Percentiles rank a stretch among this genome's conserved stretches.
Conservation (phyloP, 2,329 filamentous ascomycete species). For the Pseudogymnoascus sp. region DNA sequence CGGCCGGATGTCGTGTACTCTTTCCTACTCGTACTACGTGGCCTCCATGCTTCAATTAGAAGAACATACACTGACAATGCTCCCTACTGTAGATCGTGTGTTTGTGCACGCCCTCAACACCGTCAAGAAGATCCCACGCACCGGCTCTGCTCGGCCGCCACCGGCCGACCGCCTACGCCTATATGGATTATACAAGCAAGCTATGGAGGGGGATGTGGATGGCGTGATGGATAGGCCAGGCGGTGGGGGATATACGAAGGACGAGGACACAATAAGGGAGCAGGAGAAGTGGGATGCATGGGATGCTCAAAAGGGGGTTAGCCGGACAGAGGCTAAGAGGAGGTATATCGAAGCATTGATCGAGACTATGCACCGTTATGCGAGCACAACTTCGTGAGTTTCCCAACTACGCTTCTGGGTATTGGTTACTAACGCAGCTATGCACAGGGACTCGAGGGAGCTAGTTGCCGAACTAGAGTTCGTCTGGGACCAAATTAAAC, state of each 20-base stretch:
- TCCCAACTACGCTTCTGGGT: neutral
- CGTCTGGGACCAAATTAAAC: conserved; percentile 96
- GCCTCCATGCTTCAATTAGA: neutral
- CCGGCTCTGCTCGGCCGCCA: conserved; percentile 81
- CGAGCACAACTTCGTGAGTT: conserved; percentile 65
- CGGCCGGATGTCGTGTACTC: neutral
- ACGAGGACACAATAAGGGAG: conserved; percentile 43
- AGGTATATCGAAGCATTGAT: conserved; percentile 90
- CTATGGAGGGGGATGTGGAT: conserved; percentile 96
- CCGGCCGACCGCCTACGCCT: conserved; percentile 77
- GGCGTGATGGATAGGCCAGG: conserved; percentile 82
- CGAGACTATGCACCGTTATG: conserved; percentile 94
- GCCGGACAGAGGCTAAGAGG: conserved; percentile 85
- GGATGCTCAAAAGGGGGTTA: conserved; percentile 77
- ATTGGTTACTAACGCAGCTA: conserved; percentile 8
- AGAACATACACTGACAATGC: neutral
- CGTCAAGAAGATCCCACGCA: conserved; percentile 94
- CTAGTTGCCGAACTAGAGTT: conserved; percentile 94
- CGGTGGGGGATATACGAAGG: conserved; percentile 41
- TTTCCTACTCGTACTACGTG: too few relatives aligned
- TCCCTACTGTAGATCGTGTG: conserved; percentile 64
- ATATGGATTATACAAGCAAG: conserved; percentile 98
- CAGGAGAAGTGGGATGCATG: conserved; percentile 84
- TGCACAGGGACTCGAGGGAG: conserved; percentile 64
- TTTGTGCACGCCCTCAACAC: conserved; percentile 99